Evolutionary conservation across 2,329 filamentous ascomycete species (phyloP).

Genomic region (Paracorniculantispora psalliotae): DNA sequence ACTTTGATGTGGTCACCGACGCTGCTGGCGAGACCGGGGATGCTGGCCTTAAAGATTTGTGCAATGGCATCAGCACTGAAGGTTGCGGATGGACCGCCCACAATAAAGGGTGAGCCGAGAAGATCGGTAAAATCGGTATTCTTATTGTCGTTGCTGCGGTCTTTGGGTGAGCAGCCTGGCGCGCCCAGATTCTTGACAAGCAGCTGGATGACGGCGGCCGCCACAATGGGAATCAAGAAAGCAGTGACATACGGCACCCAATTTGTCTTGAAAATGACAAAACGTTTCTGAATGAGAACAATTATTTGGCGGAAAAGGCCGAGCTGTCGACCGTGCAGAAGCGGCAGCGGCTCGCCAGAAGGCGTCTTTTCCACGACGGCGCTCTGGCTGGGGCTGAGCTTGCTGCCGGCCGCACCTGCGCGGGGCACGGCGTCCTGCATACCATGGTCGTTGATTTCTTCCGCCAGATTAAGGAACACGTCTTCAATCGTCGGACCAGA

Average conservation of each 20-base stretch:
- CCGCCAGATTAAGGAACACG: slow-evolving; percentile 63
- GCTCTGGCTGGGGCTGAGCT: not conserved
- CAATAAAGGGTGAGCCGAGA: slow-evolving; percentile 17
- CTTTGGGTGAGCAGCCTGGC: slow-evolving; percentile 37
- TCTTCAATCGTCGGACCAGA: slow-evolving; percentile 68
- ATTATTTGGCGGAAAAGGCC: slow-evolving; percentile 54
- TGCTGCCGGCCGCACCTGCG: not conserved
- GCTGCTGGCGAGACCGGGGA: slow-evolving; percentile 16
- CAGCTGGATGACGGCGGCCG: slow-evolving; percentile 67
- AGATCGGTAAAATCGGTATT: slow-evolving; percentile 18
- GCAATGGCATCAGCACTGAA: slow-evolving; percentile 13
- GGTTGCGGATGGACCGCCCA: slow-evolving; percentile 22
- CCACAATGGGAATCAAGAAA: slow-evolving; percentile 69
- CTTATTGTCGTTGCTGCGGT: slow-evolving; percentile 14
- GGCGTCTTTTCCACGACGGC: not conserved
- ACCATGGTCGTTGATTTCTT: slow-evolving; percentile 31
- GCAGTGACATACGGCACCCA: slow-evolving; percentile 66
- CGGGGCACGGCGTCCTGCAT: not conserved
- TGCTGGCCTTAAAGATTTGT: slow-evolving; percentile 15
- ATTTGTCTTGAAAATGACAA: slow-evolving; percentile 51
- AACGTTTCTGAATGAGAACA: slow-evolving; percentile 60
- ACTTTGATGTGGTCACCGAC: slow-evolving; percentile 14
- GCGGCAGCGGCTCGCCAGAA: slow-evolving; percentile 21
- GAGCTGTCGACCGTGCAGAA: slow-evolving; percentile 54
- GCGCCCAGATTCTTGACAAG: slow-evolving; percentile 57